Evolutionary conservation across 164 flowering plant species (phyloP), one percentile per base, ranked within the genome.

Genomic region (Liriodendron chinense): DNA sequence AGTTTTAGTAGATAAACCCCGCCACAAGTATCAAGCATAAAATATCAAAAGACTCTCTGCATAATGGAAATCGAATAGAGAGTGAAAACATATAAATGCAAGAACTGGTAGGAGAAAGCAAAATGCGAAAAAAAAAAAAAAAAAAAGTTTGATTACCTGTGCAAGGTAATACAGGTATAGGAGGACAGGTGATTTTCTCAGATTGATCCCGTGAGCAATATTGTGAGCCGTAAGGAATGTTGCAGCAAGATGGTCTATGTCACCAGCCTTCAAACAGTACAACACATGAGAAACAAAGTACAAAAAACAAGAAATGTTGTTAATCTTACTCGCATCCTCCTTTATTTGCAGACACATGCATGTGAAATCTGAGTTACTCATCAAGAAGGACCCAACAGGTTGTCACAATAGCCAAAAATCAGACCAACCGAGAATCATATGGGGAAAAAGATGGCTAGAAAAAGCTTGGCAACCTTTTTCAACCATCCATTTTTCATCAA

Each of bases 181-280:
- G 74, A 96, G 97, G 47, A 96, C 99, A 43, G 99, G 99, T 74
- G 99, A 94, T 84, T 92, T 96, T 77, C 97, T 86, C 80, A 96
- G 82, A 85, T 92, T 96, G 74, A 94, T 94, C 75, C 99, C 98
- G 84, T 96, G 99, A 28, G 98, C 96, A 82, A 96, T 96, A 72
- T 90, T 94, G 53, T 96, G 97, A 73, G 86, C 68, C 0, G 91
- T 87, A 67, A 96, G 92, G 87, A 96, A 96, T 21, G 98, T 87
- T 74, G 99, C 98, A 62, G 98, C 99, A 70, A 96, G 94, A 80
- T 96, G 99, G 85, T 96, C 98, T 69, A 93, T 87, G 72, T 96
- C 99, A 75, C 99, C 99, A 77, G 99, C 97, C 99, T 96, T 87
- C 69, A 75, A 77, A 73, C 2, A 78, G 18, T 7, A 48, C 23